These are phyloP conservation scores for Rhizopogon vulgaris DNA, from an alignment of 768 basidiomycete genomes.

Conservation along the genomic window DNA sequence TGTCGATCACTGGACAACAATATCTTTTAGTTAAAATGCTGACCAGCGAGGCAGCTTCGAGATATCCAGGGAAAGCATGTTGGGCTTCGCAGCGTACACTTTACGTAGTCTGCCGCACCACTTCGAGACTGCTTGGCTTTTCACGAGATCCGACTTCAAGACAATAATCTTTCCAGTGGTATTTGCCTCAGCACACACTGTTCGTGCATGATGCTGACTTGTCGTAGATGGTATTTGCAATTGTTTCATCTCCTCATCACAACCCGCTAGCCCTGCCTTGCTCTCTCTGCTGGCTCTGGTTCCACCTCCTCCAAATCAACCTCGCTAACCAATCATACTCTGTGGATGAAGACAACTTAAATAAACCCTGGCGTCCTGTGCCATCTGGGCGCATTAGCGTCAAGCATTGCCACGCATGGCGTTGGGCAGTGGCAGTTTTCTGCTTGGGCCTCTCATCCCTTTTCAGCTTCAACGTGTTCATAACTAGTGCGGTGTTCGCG, in stretches of 20 bases:
- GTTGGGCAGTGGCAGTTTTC: conserved; percentile 25
- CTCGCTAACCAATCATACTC: conserved; percentile 27
- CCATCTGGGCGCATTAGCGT: conserved; percentile 28
- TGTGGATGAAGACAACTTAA: conserved; percentile 25
- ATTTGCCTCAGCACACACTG: not conserved
- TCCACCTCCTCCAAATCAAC: conserved; percentile 27
- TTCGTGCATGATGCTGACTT: too few species aligned
- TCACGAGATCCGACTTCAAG: conserved; percentile 30
- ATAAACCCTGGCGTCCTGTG: conserved; percentile 32
- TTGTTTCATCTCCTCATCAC: conserved; percentile 1
- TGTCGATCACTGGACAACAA: too few species aligned
- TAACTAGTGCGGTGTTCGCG: conserved; percentile 18
- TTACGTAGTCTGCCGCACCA: not conserved
- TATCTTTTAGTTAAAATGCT: too few species aligned
- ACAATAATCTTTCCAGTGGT: conserved; percentile 30
- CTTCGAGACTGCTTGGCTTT: conserved; percentile 25
- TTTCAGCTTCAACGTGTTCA: conserved; percentile 11
- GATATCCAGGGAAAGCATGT: too few species aligned
- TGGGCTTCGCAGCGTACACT: too few species aligned
- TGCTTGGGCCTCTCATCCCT: conserved; percentile 20
- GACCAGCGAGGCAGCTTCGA: too few species aligned
- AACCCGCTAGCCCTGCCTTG: not conserved
- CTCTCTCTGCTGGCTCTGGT: conserved; percentile 22
- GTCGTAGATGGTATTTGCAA: conserved; percentile 6
- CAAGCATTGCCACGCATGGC: conserved; percentile 14